Conservation (phyloP, 805 yeast species). For the Lipomyces yamanashiensis region DNA sequence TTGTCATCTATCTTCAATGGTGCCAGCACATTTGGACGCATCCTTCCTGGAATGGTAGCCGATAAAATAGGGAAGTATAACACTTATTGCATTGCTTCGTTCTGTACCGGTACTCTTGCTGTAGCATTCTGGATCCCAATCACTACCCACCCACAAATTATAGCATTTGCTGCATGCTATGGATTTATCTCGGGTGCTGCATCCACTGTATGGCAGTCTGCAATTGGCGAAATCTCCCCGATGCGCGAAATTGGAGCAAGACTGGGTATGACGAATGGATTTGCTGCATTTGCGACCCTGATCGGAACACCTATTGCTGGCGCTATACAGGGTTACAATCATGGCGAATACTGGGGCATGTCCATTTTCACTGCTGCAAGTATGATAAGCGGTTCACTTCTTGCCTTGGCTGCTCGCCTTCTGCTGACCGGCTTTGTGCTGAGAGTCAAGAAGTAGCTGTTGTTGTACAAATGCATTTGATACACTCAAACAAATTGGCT, state of each 20-base stretch:
- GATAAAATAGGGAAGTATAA: conserved; percentile 60
- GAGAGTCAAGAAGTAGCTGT: conserved; percentile 5
- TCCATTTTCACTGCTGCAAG: conserved; percentile 33
- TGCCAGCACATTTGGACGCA: conserved; percentile 49
- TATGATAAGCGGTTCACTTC: conserved; percentile 5
- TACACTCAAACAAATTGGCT: too few relatives aligned
- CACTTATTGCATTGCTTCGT: conserved; percentile 50
- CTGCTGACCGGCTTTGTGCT: neutral
- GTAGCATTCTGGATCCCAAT: conserved; percentile 70
- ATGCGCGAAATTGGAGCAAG: conserved; percentile 42
- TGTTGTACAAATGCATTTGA: too few relatives aligned
- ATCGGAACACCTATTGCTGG: conserved; percentile 45
- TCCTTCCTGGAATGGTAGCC: conserved; percentile 52
- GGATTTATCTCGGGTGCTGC: conserved; percentile 45
- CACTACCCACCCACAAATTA: conserved; percentile 41
- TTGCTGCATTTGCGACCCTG: conserved; percentile 56
- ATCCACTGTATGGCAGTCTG: conserved; percentile 43
- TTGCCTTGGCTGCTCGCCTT: conserved; percentile 9
- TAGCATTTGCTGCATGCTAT: conserved; percentile 41
- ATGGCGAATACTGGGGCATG: conserved; percentile 34
- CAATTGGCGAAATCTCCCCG: conserved; percentile 40
- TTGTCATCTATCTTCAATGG: conserved; percentile 38
- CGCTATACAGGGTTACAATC: conserved; percentile 25
- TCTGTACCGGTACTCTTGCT: conserved; percentile 51
- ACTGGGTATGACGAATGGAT: conserved; percentile 66